Evolutionary conservation across 352 stramenopile species (phyloP).

Genomic region (Pythium brachiatum): DNA sequence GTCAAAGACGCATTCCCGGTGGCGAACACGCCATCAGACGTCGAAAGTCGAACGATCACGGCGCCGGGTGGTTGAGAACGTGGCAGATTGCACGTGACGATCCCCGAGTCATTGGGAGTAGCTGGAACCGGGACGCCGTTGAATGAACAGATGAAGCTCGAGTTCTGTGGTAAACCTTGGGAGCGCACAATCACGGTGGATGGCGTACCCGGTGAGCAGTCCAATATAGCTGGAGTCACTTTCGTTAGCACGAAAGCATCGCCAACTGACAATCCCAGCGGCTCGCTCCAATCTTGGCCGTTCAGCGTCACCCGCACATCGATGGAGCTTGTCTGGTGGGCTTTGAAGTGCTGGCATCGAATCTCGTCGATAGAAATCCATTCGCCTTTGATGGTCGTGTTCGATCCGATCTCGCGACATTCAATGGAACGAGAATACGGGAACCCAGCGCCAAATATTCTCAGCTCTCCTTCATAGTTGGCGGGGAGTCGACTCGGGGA

Average conservation of each 20-base stretch:
- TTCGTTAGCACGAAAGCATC: background rate
- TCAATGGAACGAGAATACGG: constrained; percentile 3
- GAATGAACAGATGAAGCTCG: constrained; percentile 16
- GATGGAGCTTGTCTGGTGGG: background rate
- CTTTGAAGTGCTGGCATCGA: background rate
- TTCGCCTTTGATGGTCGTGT: constrained; percentile 5
- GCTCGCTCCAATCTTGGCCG: constrained; percentile 24
- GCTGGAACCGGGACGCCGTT: constrained; percentile 10
- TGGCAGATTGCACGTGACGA: constrained; percentile 5
- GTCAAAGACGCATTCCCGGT: background rate
- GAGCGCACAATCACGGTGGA: background rate
- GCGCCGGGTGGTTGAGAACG: background rate
- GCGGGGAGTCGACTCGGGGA: constrained; percentile 2
- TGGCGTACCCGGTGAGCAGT: background rate
- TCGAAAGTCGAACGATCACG: background rate
- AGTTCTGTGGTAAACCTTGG: background rate
- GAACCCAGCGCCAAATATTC: constrained; percentile 3
- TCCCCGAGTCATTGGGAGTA: background rate
- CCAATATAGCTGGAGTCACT: background rate
- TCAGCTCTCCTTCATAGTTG: constrained; percentile 9
- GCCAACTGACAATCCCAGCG: background rate
- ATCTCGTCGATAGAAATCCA: constrained; percentile 18
- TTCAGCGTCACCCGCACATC: constrained; percentile 18
- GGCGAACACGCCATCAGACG: constrained; percentile 13
- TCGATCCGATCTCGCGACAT: constrained; percentile 5